Evolutionary conservation across 495 filamentous ascomycete genomes (phyloP).

Genomic region (Parachaetomium inaequale): DNA sequence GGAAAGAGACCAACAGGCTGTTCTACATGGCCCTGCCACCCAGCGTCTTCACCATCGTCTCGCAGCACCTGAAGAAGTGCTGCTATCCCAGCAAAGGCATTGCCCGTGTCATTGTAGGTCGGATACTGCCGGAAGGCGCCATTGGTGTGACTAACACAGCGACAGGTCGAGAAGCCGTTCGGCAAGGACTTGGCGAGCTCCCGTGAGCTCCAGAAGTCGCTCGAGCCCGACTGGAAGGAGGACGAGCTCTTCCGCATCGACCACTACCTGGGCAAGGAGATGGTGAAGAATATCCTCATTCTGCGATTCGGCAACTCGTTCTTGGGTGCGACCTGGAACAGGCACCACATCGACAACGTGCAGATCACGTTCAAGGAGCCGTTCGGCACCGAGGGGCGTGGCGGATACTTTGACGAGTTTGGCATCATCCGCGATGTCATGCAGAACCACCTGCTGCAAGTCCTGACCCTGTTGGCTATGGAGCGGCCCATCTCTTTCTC

Average conservation of each 20-base stretch:
- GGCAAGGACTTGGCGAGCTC: conserved; percentile 95
- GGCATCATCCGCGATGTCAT: conserved; percentile 99
- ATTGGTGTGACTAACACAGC: conserved; percentile 10
- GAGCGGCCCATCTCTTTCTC: conserved; percentile 98
- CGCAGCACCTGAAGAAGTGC: conserved; percentile 92
- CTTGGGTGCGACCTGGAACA: conserved; percentile 98
- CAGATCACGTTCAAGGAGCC: conserved; percentile 99
- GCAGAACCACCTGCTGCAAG: conserved; percentile 95
- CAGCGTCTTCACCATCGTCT: conserved; percentile 96
- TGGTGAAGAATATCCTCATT: conserved; percentile 99
- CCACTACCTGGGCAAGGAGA: conserved; percentile 99
- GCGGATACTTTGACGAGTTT: conserved; percentile 99
- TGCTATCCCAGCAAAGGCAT: conserved; percentile 90
- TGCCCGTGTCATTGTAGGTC: conserved; percentile 83
- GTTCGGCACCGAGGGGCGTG: conserved; percentile 98
- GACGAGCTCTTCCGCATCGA: conserved; percentile 99
- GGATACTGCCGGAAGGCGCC: too few species aligned
- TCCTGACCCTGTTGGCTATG: conserved; percentile 95
- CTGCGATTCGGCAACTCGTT: conserved; percentile 98
- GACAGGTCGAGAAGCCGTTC: conserved; percentile 97
- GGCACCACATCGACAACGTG: conserved; percentile 98
- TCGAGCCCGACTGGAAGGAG: conserved; percentile 98
- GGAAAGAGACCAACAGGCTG: conserved; percentile 80
- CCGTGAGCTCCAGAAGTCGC: conserved; percentile 87
- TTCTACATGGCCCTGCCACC: conserved; percentile 99